Percentiles rank a stretch among this genome's conserved stretches.
These are phyloP conservation scores for Tephrocybe rancida DNA, from an alignment of 768 basidiomycete genomes.

Conservation along the genomic window DNA sequence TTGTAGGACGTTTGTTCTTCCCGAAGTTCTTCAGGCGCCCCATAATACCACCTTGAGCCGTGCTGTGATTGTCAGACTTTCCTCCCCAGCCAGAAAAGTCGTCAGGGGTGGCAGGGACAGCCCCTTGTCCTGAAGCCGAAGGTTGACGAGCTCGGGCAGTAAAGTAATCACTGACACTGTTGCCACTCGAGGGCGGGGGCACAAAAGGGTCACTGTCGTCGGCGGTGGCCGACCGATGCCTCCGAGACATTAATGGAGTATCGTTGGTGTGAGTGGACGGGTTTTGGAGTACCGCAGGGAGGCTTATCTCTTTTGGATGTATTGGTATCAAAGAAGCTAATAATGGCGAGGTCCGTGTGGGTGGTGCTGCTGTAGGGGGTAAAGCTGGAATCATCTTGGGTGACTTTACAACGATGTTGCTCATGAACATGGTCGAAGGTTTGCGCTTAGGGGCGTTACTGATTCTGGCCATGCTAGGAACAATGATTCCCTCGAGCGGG, in stretches of 20 bases:
- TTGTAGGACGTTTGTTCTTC: constrained; percentile 46
- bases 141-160: constrained; percentile 44
- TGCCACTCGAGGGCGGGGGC: constrained; percentile 17
- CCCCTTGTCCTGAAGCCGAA: constrained; percentile 36
- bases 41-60: constrained; percentile 71
- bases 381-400: constrained; percentile 69
- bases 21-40: constrained; percentile 79
- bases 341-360: constrained; percentile 54
- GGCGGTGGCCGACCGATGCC: constrained; percentile 44
- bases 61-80: constrained; percentile 40
- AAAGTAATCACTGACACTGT: constrained; percentile 55
- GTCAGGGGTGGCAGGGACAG: constrained; percentile 41
- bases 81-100: constrained; percentile 51
- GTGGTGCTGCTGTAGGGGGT: constrained; percentile 46
- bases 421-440: constrained; percentile 22
- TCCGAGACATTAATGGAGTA: constrained; percentile 33
- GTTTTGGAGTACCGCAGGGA: constrained; percentile 43
- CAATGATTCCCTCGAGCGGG: constrained; percentile 22
- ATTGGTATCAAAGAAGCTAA: constrained; percentile 63
- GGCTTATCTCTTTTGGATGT: constrained; percentile 24
- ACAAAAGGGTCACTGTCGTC: constrained; percentile 31
- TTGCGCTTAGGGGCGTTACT: constrained; percentile 7
- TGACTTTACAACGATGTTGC: constrained; percentile 58
- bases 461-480: constrained; percentile 20
- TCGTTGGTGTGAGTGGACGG: constrained; percentile 37